phyloP scores from a whole-genome alignment of 768 basidiomycete species.

The Amanita subjunquillea region DNA sequence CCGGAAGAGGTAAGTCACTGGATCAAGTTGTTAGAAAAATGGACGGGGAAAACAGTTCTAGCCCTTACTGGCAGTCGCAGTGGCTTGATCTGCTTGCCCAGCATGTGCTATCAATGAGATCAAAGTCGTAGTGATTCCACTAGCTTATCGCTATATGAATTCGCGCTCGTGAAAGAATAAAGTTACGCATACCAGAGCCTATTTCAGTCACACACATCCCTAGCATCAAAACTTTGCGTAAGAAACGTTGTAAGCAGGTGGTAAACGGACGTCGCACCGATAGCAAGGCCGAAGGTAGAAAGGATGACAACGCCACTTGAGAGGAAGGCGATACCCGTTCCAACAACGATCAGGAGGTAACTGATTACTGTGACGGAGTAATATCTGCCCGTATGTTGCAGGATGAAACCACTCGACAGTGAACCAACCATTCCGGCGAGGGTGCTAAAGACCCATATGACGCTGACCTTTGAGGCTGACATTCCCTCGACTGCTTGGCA shows the following conservation, averaged over 20 bases:
- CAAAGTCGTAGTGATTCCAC: conserved; percentile 44
- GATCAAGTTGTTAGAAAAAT: background rate
- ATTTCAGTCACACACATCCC: conserved; percentile 24
- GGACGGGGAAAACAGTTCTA: background rate
- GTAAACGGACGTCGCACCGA: conserved; percentile 23
- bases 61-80: conserved; percentile 47
- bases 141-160: conserved; percentile 19
- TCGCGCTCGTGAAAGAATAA: background rate
- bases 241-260: background rate
- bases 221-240: conserved; percentile 5
- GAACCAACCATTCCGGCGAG: conserved; percentile 37
- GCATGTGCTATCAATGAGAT: conserved; percentile 58
- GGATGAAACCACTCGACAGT: conserved; percentile 38
- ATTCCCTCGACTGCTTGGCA: conserved; percentile 45
- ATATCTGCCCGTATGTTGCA: conserved; percentile 50
- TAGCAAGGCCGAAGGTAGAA: conserved; percentile 26
- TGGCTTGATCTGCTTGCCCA: conserved; percentile 49
- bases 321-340: conserved; percentile 25
- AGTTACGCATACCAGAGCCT: conserved; percentile 26
- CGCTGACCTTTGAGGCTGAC: conserved; percentile 36
- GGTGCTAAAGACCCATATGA: conserved; percentile 40
- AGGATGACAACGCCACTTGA: conserved; percentile 27
- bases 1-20: conserved; percentile 60
- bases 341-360: conserved; percentile 27
- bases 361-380: conserved; percentile 37